Percentiles rank a stretch among this genome's conserved stretches.
Evolutionary conservation across 768 basidiomycete genomes (phyloP).

Genomic region (Rhizopogon roseolus): DNA sequence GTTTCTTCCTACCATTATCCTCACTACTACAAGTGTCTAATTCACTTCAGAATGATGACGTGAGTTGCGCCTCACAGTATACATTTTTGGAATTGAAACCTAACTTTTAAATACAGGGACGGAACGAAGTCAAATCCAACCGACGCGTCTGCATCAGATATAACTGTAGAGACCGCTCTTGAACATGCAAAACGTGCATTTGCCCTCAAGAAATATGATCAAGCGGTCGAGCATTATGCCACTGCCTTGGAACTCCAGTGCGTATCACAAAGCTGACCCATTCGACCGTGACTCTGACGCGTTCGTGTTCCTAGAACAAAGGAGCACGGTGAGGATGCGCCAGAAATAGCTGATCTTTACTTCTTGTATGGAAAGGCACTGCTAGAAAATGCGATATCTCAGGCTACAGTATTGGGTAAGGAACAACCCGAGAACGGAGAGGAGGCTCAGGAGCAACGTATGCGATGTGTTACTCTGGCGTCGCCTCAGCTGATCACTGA

Average conservation of each 20-base stretch:
- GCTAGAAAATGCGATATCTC: slow-evolving; percentile 85
- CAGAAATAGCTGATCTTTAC: slow-evolving; percentile 83
- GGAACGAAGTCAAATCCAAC: slow-evolving; percentile 1
- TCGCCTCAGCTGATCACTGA: slow-evolving; percentile 2
- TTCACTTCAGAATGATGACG: slow-evolving; percentile 16
- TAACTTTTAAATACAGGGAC: slow-evolving; percentile 7
- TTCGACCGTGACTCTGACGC: slow-evolving; percentile 9
- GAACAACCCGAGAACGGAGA: slow-evolving; percentile 60
- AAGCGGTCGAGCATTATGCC: slow-evolving; percentile 81
- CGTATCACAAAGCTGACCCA: slow-evolving; percentile 33
- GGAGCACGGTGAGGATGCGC: slow-evolving; percentile 73
- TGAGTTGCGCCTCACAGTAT: slow-evolving; percentile 8
- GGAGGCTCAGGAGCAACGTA: slow-evolving; percentile 39
- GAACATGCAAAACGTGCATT: slow-evolving; percentile 87
- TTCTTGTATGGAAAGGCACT: slow-evolving; percentile 91
- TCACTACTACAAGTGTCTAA: not conserved
- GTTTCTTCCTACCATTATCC: not conserved
- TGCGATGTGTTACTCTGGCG: not conserved
- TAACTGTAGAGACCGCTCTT: slow-evolving; percentile 50
- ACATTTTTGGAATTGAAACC: not conserved
- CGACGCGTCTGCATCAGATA: slow-evolving; percentile 22
- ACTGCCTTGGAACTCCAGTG: slow-evolving; percentile 80
- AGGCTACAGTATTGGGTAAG: slow-evolving; percentile 85
- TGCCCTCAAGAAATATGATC: slow-evolving; percentile 81
- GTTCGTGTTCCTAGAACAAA: slow-evolving; percentile 48